Evolutionary conservation across 148 eudicot genomes (phyloP), one percentile per base, ranked within the genome.

Genomic region (Cornus florida): DNA sequence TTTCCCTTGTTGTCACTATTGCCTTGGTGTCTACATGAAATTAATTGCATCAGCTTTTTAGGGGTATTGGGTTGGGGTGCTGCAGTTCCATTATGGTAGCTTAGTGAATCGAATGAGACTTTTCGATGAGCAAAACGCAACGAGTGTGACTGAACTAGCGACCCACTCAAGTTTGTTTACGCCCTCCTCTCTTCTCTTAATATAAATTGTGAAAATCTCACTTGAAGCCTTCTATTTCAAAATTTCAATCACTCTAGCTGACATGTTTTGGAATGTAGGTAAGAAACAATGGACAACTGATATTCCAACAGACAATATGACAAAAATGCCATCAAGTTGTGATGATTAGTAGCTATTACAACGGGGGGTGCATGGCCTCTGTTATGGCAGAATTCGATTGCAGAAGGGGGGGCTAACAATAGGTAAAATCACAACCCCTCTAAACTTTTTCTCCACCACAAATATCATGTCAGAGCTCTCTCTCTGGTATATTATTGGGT

Each of bases 321-420:
- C 56, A 76, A 16, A 71, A 71, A 65, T 77, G 81, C 77, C 71
- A 77, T 77, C 81, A 77, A 53, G 23, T 38, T 72, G 77, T 82
- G 77, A 82, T 82, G 80, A 82, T 82, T 73, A 72, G 77, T 82
- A 72, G 77, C 80, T 82, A 17, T 82, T 77, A 38, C 75, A 7
- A n/a, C 80, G 17, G 59, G 59, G 17, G 59, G 14, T 11, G 17
- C 19, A 53, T 53, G 59, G 59, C 19, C 59, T 53, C 19, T 53
- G 59, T 53, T 53, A 53, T 43, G 19, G 1, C 59, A 53, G 59
- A 53, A 53, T 53, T 12, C 19, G 0, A 53, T 11, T 53, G 59
- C 59, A 16, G 3, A 53, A 53, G 14, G 59, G 59, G 59, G 59
- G 59, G 19, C 59, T 16, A 53, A 53, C 17, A 53, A 12, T 53